A percentile compares a stretch with the other conserved stretches of the same genome.
Conservation (phyloP, 108 stramenopile genomes). For the Pseudonitzschia delicatissima region DNA sequence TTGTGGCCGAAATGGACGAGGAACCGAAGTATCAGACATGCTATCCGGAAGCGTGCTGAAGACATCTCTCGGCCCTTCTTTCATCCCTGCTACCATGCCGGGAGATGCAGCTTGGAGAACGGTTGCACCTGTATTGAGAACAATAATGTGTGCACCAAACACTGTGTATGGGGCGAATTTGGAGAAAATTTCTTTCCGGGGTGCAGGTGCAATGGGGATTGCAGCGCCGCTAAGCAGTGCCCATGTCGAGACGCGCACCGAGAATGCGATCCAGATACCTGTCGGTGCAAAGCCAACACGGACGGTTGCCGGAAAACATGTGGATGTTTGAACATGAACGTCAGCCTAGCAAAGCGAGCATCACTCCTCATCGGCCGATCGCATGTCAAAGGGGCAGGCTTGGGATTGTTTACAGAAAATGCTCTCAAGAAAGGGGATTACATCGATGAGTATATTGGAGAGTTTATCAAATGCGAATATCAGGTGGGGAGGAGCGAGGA, state of each 20-base stretch:
- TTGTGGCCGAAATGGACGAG: background rate
- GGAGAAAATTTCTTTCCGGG: slow-evolving; percentile 37
- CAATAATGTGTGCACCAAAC: slow-evolving; percentile 2
- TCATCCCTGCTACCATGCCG: background rate
- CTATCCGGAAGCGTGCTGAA: background rate
- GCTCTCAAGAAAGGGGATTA: slow-evolving; percentile 73
- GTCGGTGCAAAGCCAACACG: slow-evolving; percentile 49
- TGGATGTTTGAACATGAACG: slow-evolving; percentile 66
- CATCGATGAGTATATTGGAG: slow-evolving; percentile 84
- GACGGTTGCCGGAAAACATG: slow-evolving; percentile 51
- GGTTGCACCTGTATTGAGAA: slow-evolving; percentile 5
- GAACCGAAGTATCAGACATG: background rate
- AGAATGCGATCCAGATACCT: slow-evolving; percentile 90
- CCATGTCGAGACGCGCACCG: slow-evolving; percentile 39
- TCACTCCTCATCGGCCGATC: slow-evolving; percentile 66
- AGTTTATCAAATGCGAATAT: slow-evolving; percentile 61
- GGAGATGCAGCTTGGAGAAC: background rate
- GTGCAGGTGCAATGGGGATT: slow-evolving; percentile 59
- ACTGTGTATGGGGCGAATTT: slow-evolving; percentile 3
- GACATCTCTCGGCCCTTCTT: background rate
- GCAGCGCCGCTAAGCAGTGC: slow-evolving; percentile 28
- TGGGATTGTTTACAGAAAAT: slow-evolving; percentile 75
- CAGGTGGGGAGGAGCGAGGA: slow-evolving; percentile 40
- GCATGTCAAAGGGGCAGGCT: slow-evolving; percentile 63
- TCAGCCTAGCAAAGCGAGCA: slow-evolving; percentile 62